A percentile compares a stretch with the other conserved stretches of the same genome.
Conservation (phyloP, 176 grass and related monocot genomes). For the Luzula sylvatica region DNA sequence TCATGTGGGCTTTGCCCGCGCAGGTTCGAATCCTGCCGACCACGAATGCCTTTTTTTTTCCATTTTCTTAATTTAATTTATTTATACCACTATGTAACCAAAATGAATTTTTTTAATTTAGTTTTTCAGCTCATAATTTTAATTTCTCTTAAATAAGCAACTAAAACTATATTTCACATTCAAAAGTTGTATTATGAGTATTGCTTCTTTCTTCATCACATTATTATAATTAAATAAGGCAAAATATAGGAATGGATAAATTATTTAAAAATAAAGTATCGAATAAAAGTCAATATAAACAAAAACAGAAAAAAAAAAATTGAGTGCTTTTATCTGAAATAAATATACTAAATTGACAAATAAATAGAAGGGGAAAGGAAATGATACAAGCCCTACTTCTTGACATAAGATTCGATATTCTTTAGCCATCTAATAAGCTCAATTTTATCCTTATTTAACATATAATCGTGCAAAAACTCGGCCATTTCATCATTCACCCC, state of each 20-base stretch:
- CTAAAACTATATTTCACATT: too few relatives aligned
- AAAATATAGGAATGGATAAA: neutral
- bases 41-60: conserved; percentile 36
- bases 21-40: conserved; percentile 99
- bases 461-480: conserved; percentile 67
- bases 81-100: too few relatives aligned
- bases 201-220: too few relatives aligned
- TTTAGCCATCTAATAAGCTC: conserved; percentile 76
- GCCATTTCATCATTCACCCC: conserved; percentile 64
- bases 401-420: conserved; percentile 47
- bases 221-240: too few relatives aligned
- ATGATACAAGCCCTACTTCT: conserved; percentile 31
- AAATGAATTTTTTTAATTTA: too few relatives aligned
- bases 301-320: neutral
- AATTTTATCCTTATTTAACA: conserved; percentile 70
- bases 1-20: conserved; percentile 99
- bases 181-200: too few relatives aligned
- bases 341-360: too few relatives aligned
- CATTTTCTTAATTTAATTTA: too few relatives aligned
- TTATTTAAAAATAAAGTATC: neutral
- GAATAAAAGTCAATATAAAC: neutral
- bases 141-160: too few relatives aligned
- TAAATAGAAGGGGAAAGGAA: too few relatives aligned
- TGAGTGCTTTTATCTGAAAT: too few relatives aligned
- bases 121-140: too few relatives aligned